Base-by-base conservation (phyloP, 768 basidiomycete species). In the Macrocybe gigantea region DNA sequence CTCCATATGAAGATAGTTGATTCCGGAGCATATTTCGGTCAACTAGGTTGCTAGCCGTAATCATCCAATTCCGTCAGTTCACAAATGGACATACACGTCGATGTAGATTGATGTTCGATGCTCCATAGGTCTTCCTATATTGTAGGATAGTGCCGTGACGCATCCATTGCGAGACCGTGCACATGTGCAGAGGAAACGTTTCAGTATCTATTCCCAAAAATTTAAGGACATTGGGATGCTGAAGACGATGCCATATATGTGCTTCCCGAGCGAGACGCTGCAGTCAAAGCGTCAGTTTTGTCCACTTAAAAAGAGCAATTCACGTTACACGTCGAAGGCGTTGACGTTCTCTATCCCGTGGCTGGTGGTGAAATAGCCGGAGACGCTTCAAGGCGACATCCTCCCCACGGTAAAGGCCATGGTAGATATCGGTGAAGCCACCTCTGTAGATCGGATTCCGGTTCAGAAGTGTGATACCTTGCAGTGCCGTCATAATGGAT, bases 181-280 rank as follows among this genome's bases (percentile, higher is more conserved):
- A 51, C 12, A 49, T 7, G 14, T 51, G 47, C 9, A 44, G 38
- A 6, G 50, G 39, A 33, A 54, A 54, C 7, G 53, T 54, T 30
- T 54, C 53, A 5, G 49, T 49, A 33, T 54, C 50, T 5, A 58
- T 22, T 9, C 57, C 57, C 12, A 58, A 44, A 45, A 58, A 54
- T 42, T 49, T 45, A 12, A 58, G 49, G 10, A 58, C 48, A 38
- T 58, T 53, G 4, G 47, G 52, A 47, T 58, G 52, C 13, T 52
- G 38, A 45, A 58, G 47, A 6, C 48, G 34, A 15, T 54, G 52
- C 57, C 57, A 58, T 10, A 56, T 33, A 5, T 38, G 45, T 22
- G 52, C 49, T 51, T 58, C 57, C 14, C 48, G 38, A 15, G 49
- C 45, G 22, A 58, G 42, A 30, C 43, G 51, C 56, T 54, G 44